Evolutionary conservation across 345 rosid species (phyloP).

Genomic region (Eucalyptus globulus): DNA sequence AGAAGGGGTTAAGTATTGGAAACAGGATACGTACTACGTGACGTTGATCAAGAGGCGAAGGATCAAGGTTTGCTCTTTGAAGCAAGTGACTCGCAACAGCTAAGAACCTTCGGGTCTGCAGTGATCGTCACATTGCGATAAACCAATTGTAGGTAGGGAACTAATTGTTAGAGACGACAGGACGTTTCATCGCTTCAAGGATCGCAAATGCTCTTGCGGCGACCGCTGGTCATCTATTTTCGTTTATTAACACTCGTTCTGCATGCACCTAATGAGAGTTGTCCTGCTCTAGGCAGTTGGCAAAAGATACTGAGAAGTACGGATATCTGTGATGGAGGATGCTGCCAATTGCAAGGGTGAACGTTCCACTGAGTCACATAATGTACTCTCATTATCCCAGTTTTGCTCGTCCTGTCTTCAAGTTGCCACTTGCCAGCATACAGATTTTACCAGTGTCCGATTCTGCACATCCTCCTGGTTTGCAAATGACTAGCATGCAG

Average conservation of each 20-base stretch:
- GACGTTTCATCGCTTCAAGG: slow-evolving; percentile 32
- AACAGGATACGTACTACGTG: slow-evolving; percentile 24
- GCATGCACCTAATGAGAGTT: background rate
- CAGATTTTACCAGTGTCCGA: background rate
- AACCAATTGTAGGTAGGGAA: slow-evolving; percentile 32
- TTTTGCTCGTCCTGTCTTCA: background rate
- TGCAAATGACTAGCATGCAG: background rate
- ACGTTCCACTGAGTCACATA: background rate
- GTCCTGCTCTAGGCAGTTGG: background rate
- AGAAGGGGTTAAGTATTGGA: slow-evolving; percentile 14
- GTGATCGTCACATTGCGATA: slow-evolving; percentile 28
- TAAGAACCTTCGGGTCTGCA: slow-evolving; percentile 20
- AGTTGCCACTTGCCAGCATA: too few relatives aligned
- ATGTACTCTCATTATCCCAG: background rate
- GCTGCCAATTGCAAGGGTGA: background rate
- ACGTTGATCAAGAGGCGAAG: slow-evolving; percentile 35
- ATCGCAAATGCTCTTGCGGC: slow-evolving; percentile 25
- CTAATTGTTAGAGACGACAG: slow-evolving; percentile 33
- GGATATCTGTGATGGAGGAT: background rate
- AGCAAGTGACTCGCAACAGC: slow-evolving; percentile 28
- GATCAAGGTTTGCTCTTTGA: slow-evolving; percentile 27
- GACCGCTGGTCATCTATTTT: slow-evolving; percentile 22
- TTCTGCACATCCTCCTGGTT: background rate
- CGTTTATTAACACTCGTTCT: background rate
- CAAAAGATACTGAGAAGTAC: background rate